Evolutionary conservation across 768 basidiomycete genomes (phyloP).

Genomic region (Tulasnella sp.): DNA sequence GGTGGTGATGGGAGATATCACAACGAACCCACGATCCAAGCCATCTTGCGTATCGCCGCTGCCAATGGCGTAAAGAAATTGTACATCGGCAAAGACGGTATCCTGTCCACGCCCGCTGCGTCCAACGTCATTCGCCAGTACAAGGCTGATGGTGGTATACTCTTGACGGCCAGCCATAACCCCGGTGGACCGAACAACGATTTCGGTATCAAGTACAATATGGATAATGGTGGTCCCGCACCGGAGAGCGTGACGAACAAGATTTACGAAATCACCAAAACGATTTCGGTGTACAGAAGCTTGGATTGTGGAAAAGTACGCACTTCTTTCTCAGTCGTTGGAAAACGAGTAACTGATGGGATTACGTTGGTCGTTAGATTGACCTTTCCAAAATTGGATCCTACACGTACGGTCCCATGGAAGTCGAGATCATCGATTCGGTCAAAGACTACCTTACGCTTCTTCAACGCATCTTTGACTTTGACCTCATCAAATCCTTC

Average conservation of each 20-base stretch:
- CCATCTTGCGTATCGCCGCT: slow-evolving; percentile 85
- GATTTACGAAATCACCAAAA: slow-evolving; percentile 86
- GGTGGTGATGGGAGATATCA: slow-evolving; percentile 97
- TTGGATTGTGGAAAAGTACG: slow-evolving; percentile 65
- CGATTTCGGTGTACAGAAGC: slow-evolving; percentile 71
- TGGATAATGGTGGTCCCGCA: slow-evolving; percentile 93
- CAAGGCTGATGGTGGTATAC: slow-evolving; percentile 92
- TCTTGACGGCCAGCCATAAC: slow-evolving; percentile 95
- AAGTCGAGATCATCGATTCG: slow-evolving; percentile 88
- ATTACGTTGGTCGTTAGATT: slow-evolving; percentile 35
- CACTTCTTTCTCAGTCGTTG: slow-evolving; percentile 14
- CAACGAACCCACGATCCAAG: slow-evolving; percentile 74
- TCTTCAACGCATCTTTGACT: slow-evolving; percentile 86
- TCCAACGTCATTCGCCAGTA: slow-evolving; percentile 93
- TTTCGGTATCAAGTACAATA: slow-evolving; percentile 99
- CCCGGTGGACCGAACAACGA: slow-evolving; percentile 97
- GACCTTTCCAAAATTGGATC: slow-evolving; percentile 76
- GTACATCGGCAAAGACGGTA: slow-evolving; percentile 81
- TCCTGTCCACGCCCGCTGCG: slow-evolving; percentile 93
- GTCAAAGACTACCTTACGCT: slow-evolving; percentile 78
- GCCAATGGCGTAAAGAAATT: slow-evolving; percentile 88
- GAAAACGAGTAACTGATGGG: not conserved
- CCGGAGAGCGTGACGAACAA: slow-evolving; percentile 93
- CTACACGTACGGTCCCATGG: slow-evolving; percentile 64
- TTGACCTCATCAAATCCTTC: slow-evolving; percentile 82